Evolutionary conservation across 345 rosid species (phyloP).

Genomic region (Populus davidiana): DNA sequence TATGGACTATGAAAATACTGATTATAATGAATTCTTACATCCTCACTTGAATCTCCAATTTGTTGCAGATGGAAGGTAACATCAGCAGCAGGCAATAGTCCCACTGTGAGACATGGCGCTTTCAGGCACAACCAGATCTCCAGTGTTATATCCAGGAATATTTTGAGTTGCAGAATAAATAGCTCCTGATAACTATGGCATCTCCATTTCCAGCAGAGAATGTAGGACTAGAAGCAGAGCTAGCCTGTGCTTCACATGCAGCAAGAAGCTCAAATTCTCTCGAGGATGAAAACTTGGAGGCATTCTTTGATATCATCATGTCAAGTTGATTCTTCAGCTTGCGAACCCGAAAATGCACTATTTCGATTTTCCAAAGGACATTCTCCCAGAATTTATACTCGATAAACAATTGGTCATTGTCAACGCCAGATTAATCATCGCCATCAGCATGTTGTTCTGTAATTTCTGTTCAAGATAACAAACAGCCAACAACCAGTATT

Average conservation of each 20-base stretch:
- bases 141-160: constrained; percentile 49
- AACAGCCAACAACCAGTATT: constrained; percentile 5
- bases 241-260: constrained; percentile 57
- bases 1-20: background rate
- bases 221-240: constrained; percentile 82
- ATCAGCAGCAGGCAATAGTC: constrained; percentile 72
- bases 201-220: constrained; percentile 73
- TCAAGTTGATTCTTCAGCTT: constrained; percentile 66
- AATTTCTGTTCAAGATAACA: constrained; percentile 27
- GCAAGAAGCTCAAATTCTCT: constrained; percentile 87
- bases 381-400: constrained; percentile 51
- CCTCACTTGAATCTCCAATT: constrained; percentile 59
- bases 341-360: constrained; percentile 53
- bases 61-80: constrained; percentile 65
- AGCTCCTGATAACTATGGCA: constrained; percentile 49
- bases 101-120: constrained; percentile 64
- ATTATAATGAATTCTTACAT: constrained; percentile 50
- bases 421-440: constrained; percentile 35
- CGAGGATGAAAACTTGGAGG: constrained; percentile 75
- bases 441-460: constrained; percentile 39
- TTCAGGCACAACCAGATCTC: constrained; percentile 60
- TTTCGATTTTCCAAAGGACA: constrained; percentile 68
- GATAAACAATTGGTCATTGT: constrained; percentile 36
- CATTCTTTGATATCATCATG: constrained; percentile 57
- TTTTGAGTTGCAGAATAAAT: constrained; percentile 44